Evolutionary conservation across 164 flowering plant species (phyloP), one percentile per base, ranked within the genome.

Genomic region (Magnolia changhungtana): DNA sequence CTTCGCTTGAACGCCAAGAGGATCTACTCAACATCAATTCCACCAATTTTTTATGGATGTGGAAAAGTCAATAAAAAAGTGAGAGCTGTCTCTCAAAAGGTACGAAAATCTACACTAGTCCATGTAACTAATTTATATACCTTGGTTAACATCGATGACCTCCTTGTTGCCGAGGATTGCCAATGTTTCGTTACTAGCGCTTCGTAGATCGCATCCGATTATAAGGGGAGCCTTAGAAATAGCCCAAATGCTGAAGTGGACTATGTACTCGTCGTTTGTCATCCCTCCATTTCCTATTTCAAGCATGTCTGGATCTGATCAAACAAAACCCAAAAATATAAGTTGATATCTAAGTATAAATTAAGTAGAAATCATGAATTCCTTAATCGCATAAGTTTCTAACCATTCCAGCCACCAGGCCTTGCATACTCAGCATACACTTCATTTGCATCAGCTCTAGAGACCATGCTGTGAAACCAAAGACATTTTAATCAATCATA

Each of bases 401-500:
- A 37, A 94, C 98, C 98, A 80, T 95, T 95, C 98, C 98, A 95
- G 67, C 94, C 98, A 71, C 95, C 97, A 2, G 96, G 94, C 78
- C 94, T 84, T 55, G 98, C 98, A 81, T 52, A 69, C 0, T 86
- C 88, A 50, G 98, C 95, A 76, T 87, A 91, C 20, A 82, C 75
- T 72, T 95, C 95, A 76, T 95, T 95, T 85, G 81, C 69, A 77
- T 94, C 97, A 50, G 93, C 95, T 86, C 89, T 84, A 37, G 92
- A 85, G 1, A 86, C 51, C 96, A 94, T 88, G 78, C 97, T 94
- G 87, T 78, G 14, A 55, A 74, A 16, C 50, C 7, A 1, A 58
- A 68, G 51, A 75, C 24, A 59, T n/a, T 19, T 52, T 31, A 66
- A 13, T 45, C 67, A 71, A 50, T 3, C 23, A 59, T 72, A 66